Base-by-base conservation (phyloP, 108 stramenopile species). In the Skeletonema marinoi region DNA sequence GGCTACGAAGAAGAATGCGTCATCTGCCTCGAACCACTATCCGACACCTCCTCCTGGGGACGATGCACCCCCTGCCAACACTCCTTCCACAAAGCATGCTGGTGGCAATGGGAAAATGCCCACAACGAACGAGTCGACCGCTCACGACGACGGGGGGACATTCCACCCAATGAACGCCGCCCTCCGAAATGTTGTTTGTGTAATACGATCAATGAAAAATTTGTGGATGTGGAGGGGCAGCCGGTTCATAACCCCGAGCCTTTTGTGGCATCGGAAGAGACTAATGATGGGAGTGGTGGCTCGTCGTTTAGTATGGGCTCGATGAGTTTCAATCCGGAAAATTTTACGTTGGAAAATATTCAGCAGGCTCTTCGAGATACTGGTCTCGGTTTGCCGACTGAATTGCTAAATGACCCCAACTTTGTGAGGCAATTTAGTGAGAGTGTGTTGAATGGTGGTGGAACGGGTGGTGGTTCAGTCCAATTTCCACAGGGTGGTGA, bases 41-140 rank as follows among this genome's bases (percentile, higher is more conserved):
- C 44, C 32, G 54, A 56, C 19, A 44, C 14, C 33, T 63, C 66
- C 11, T 25, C 36, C 9, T 82, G 81, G 81, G 81, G 81, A 17
- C 62, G 75, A 3, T 76, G 75, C 66, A 72, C 71, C 1, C 75
- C 81, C 6, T 82, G 81, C 66, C 60, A 67, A 25, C 81, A 82
- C 36, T 46, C 66, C 17, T 82, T 82, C 41, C 81, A 82, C 66
- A 76, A 77, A 68, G 42, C 65, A 31, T 76, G 81, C 62, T 82
- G 81, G 81, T 82, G 81, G 81, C 31, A 76, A 19, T 82, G 81
- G 81, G 81, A 82, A 61, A 66, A 76, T 77, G 38, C 74, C 3
- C 66, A 75, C 31, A 51, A 72, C 32, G 59, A 75, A 63, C 41
- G 74, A 41, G 19, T 76, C 11, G 70, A 75, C 21, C 21, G 48